Conservation (phyloP, 768 basidiomycete species). For the Leccinum subtestaceum region DNA sequence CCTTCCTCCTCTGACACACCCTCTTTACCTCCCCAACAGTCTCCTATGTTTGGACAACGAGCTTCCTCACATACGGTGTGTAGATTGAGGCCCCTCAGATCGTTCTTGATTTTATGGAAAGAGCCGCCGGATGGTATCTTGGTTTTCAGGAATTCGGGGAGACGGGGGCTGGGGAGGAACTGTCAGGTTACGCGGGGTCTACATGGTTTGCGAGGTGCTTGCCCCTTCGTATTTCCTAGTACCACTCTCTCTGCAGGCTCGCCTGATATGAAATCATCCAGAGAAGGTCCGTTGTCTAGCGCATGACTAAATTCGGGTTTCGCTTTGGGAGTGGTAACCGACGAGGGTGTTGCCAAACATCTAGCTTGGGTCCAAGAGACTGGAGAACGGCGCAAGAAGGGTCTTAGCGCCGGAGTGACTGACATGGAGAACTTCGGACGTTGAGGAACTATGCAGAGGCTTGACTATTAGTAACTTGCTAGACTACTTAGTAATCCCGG, state of each 20-base stretch:
- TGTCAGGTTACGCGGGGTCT: not conserved
- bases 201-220: slow-evolving; percentile 22
- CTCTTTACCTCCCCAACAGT: slow-evolving; percentile 93
- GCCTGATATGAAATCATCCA: slow-evolving; percentile 81
- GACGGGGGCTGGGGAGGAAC: slow-evolving; percentile 58
- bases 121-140: slow-evolving; percentile 87
- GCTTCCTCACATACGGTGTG: slow-evolving; percentile 99
- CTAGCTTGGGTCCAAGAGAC: slow-evolving; percentile 31
- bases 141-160: slow-evolving; percentile 87
- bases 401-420: slow-evolving; percentile 10
- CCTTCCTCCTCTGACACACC: slow-evolving; percentile 65
- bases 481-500: slow-evolving; percentile 11
- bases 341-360: slow-evolving; percentile 47
- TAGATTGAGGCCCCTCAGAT: slow-evolving; percentile 84
- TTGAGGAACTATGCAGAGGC: not conserved
- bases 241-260: slow-evolving; percentile 55
- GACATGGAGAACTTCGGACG: slow-evolving; percentile 6
- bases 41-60: slow-evolving; percentile 98
- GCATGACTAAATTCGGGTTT: slow-evolving; percentile 48
- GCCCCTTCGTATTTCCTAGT: slow-evolving; percentile 71
- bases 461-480: not conserved
- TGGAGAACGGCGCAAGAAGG: slow-evolving; percentile 10
- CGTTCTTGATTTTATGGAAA: slow-evolving; percentile 91
- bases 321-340: slow-evolving; percentile 20
- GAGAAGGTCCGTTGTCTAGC: slow-evolving; percentile 63